These are phyloP conservation scores for Eucalyptus globulus DNA, from an alignment of 345 rosid species.

Conservation along the genomic window DNA sequence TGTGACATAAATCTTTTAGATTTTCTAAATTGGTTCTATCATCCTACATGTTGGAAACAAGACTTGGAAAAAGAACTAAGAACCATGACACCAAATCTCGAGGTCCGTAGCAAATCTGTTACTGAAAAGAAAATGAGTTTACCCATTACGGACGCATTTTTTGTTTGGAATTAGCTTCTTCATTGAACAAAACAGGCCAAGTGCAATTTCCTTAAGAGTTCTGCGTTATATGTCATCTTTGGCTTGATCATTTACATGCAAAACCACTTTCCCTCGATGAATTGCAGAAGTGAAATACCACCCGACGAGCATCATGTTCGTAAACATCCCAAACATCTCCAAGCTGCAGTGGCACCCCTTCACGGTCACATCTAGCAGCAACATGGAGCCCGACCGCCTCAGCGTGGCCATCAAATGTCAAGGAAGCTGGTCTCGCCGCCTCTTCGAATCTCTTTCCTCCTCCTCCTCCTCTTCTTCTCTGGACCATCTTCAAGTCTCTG, in stretches of 20 bases:
- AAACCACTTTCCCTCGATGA: background rate
- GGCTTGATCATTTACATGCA: background rate
- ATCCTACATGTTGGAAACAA: too few relatives aligned
- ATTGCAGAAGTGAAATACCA: conserved; percentile 39
- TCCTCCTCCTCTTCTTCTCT: conserved; percentile 3
- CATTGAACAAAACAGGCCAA: background rate
- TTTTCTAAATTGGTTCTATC: too few relatives aligned
- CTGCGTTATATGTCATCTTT: background rate
- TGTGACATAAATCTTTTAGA: too few relatives aligned
- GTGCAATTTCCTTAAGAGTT: background rate
- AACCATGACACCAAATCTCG: too few relatives aligned
- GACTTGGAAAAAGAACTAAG: too few relatives aligned
- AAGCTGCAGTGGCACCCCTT: conserved; percentile 91
- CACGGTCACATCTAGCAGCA: conserved; percentile 48
- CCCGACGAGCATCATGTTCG: conserved; percentile 53
- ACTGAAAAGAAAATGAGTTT: background rate
- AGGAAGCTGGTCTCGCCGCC: conserved; percentile 41
- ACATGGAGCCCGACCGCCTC: conserved; percentile 36
- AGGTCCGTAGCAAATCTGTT: background rate
- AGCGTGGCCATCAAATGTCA: conserved; percentile 42
- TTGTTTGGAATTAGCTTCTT: background rate
- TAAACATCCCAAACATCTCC: conserved; percentile 62
- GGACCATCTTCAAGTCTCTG: conserved; percentile 18
- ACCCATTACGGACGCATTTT: background rate
- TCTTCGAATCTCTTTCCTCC: background rate